Conservation (phyloP, 2,329 filamentous ascomycete species). For the Colletotrichum brevisporum region DNA sequence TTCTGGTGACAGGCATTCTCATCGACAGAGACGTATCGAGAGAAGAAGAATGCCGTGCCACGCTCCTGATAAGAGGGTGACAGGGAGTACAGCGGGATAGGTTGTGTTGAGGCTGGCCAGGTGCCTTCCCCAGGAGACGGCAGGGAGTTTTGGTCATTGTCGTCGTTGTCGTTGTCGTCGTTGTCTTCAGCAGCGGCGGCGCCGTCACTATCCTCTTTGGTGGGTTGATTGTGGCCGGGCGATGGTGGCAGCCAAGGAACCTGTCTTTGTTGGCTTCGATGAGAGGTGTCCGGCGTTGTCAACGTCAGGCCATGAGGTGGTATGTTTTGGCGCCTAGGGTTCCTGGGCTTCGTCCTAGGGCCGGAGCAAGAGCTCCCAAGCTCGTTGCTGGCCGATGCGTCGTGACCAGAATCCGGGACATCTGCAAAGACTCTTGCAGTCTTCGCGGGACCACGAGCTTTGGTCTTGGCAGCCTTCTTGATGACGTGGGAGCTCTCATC, state of each 20-base stretch:
- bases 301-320: slow-evolving; percentile 33
- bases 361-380: slow-evolving; percentile 15
- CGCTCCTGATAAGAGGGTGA: slow-evolving; percentile 57
- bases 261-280: slow-evolving; percentile 5
- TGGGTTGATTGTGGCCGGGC: background rate
- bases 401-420: slow-evolving; percentile 3
- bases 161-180: slow-evolving; percentile 40
- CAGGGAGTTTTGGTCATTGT: slow-evolving; percentile 38
- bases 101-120: slow-evolving; percentile 48
- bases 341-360: background rate
- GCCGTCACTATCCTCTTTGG: background rate
- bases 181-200: slow-evolving; percentile 15
- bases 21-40: slow-evolving; percentile 63
- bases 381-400: slow-evolving; percentile 5
- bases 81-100: slow-evolving; percentile 50
- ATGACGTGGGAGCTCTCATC: slow-evolving; percentile 70
- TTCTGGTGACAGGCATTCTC: slow-evolving; percentile 62
- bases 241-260: slow-evolving; percentile 16
- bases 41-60: slow-evolving; percentile 65
- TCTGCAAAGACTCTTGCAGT: slow-evolving; percentile 42
- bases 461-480: slow-evolving; percentile 60
- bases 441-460: slow-evolving; percentile 48
- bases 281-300: slow-evolving; percentile 38
- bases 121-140: slow-evolving; percentile 51
- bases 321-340: slow-evolving; percentile 5